Base-by-base conservation (phyloP, 495 filamentous ascomycete genomes). In the Neurospora sp. region DNA sequence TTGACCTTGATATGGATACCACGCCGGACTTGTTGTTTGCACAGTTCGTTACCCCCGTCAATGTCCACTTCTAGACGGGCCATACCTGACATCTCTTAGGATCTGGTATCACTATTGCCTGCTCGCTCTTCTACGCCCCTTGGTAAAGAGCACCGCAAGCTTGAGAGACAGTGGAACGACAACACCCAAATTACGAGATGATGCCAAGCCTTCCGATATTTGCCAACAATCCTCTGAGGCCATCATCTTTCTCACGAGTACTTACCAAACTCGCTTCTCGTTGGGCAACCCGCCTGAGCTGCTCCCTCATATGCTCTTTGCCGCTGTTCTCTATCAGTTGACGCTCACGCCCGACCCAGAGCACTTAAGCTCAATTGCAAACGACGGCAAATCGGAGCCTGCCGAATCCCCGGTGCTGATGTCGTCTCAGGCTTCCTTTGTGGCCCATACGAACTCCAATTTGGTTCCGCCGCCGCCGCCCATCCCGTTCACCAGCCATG, bases 101-200 rank as follows among this genome's bases (percentile, higher is more conserved):
- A 76, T 76, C 12, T 79, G 78, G 75, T 80, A 79, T 69, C 73
- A 79, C 16, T 79, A 73, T 38, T 80, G 77, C 69, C 69, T 79
- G 18, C 76, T 80, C 40, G 73, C 61, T n/a, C 69, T 80, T 11
- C 74, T 80, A 12, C 70, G 73, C 12, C 78, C 78, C 0, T 77
- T 80, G 44, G 74, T 76, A 37, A 71, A 66, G 42, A 72, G 42
- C 27, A 74, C 74, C 0, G 68, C 69, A 3, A 78, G 76, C 70
- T 70, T 79, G 16, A 69, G 69, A 18, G 77, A 74, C 42, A 72
- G 59, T 18, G 53, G 11, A 61, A 35, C 27, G 27, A 41, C 68
- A 5, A 37, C 70, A 1, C 74, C 72, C n/a, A 73, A 66, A 38
- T 42, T 80, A 37, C 76, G 46, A 0, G 18, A 75, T 41, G 71